These are phyloP conservation scores for Phytophthora sp. DNA, from an alignment of 352 stramenopile species.

Conservation along the genomic window DNA sequence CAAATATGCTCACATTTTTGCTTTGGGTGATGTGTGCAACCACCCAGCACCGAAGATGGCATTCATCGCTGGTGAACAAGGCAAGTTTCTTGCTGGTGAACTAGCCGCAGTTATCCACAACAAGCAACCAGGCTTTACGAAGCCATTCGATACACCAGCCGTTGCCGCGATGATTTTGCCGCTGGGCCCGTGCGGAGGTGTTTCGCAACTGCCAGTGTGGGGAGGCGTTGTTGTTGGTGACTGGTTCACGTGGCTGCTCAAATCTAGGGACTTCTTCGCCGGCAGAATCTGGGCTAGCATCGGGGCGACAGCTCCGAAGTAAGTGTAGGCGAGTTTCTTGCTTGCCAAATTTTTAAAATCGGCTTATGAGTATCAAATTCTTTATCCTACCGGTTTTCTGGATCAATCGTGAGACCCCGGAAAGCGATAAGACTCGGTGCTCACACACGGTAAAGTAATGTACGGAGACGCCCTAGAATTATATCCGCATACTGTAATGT, in stretches of 20 bases:
- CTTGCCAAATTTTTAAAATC: too few species aligned
- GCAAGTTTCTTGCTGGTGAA: slow-evolving; percentile 45
- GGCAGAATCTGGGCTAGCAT: slow-evolving; percentile 39
- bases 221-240: slow-evolving; percentile 59
- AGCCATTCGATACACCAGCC: slow-evolving; percentile 29
- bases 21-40: slow-evolving; percentile 59
- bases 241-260: slow-evolving; percentile 55
- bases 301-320: slow-evolving; percentile 32
- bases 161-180: slow-evolving; percentile 41
- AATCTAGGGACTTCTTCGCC: slow-evolving; percentile 55
- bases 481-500: too few species aligned
- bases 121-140: slow-evolving; percentile 33
- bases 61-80: slow-evolving; percentile 50
- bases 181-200: slow-evolving; percentile 54
- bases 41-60: slow-evolving; percentile 54
- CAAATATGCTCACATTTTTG: slow-evolving; percentile 60
- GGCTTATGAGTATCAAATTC: too few species aligned
- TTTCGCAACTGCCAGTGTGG: slow-evolving; percentile 57
- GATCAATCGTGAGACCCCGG: too few species aligned
- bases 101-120: slow-evolving; percentile 36
- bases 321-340: too few species aligned
- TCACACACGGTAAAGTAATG: too few species aligned
- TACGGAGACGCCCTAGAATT: too few species aligned
- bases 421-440: too few species aligned
- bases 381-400: too few species aligned